phyloP scores from a whole-genome alignment of 352 stramenopile species.

The Phytopythium chamaehyphon region DNA sequence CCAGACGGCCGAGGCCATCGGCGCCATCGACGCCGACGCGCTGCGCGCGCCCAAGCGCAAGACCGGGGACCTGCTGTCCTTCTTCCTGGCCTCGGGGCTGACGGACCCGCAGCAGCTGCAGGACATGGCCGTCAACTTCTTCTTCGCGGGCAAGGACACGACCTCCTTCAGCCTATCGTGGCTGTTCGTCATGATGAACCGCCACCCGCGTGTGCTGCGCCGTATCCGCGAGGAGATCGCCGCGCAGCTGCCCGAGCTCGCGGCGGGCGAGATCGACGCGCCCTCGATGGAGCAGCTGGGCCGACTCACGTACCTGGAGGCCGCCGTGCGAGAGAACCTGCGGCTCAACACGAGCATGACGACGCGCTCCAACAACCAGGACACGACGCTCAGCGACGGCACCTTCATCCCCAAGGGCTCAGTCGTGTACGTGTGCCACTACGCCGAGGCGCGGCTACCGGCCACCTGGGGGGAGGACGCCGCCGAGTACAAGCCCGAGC shows the following conservation, averaged over 20 bases:
- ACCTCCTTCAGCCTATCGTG: slow-evolving; percentile 64
- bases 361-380: slow-evolving; percentile 26
- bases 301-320: slow-evolving; percentile 53
- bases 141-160: slow-evolving; percentile 72
- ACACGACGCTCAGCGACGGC: slow-evolving; percentile 55
- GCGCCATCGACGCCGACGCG: slow-evolving; percentile 5
- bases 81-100: slow-evolving; percentile 31
- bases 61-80: slow-evolving; percentile 29
- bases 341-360: slow-evolving; percentile 55
- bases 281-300: slow-evolving; percentile 42
- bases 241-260: slow-evolving; percentile 23
- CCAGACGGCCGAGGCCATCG: background rate
- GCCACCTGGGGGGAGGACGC: slow-evolving; percentile 50
- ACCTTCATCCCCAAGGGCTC: slow-evolving; percentile 45
- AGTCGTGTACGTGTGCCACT: slow-evolving; percentile 35
- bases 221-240: slow-evolving; percentile 43
- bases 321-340: slow-evolving; percentile 50
- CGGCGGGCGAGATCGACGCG: slow-evolving; percentile 12
- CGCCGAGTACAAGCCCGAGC: slow-evolving; percentile 46
- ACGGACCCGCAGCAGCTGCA: slow-evolving; percentile 35
- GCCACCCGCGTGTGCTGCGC: slow-evolving; percentile 41
- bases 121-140: slow-evolving; percentile 78
- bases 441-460: slow-evolving; percentile 33
- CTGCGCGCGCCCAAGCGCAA: background rate
- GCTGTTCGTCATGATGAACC: slow-evolving; percentile 77